Evolutionary conservation across 352 stramenopile species (phyloP).

Genomic region (Thraustochytrium aureum): DNA sequence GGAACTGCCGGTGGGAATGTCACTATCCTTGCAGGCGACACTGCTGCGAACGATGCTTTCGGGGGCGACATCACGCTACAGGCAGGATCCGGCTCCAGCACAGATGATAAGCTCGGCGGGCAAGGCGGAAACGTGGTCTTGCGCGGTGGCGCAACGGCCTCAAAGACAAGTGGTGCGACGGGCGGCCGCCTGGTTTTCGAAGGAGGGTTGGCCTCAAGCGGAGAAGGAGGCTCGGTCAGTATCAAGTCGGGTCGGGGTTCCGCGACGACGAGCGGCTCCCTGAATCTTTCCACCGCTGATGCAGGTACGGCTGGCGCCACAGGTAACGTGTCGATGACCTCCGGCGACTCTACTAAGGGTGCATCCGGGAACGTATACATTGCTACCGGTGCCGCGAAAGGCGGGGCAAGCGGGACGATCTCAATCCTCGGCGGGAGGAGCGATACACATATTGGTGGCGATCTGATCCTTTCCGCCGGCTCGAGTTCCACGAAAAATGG

Average conservation of each 20-base stretch:
- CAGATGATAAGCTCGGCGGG: slow-evolving; percentile 78
- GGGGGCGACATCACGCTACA: slow-evolving; percentile 73
- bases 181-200: slow-evolving; percentile 71
- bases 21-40: slow-evolving; percentile 58
- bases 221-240: slow-evolving; percentile 64
- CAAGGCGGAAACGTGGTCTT: slow-evolving; percentile 79
- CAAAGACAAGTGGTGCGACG: slow-evolving; percentile 77
- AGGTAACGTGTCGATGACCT: neutral
- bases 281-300: slow-evolving; percentile 6
- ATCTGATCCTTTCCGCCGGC: slow-evolving; percentile 71
- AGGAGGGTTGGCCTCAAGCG: slow-evolving; percentile 66
- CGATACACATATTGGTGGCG: slow-evolving; percentile 75
- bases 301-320: neutral
- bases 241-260: slow-evolving; percentile 66
- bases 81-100: slow-evolving; percentile 72
- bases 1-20: slow-evolving; percentile 57
- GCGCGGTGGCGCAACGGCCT: slow-evolving; percentile 75
- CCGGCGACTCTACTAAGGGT: slow-evolving; percentile 58
- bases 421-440: neutral
- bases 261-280: slow-evolving; percentile 66
- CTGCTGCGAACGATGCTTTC: slow-evolving; percentile 65
- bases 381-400: slow-evolving; percentile 9
- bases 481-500: slow-evolving; percentile 52
- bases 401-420: neutral
- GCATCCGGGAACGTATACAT: slow-evolving; percentile 66